Conservation (phyloP, 2,329 filamentous ascomycete genomes). For the Alternaria sp. region DNA sequence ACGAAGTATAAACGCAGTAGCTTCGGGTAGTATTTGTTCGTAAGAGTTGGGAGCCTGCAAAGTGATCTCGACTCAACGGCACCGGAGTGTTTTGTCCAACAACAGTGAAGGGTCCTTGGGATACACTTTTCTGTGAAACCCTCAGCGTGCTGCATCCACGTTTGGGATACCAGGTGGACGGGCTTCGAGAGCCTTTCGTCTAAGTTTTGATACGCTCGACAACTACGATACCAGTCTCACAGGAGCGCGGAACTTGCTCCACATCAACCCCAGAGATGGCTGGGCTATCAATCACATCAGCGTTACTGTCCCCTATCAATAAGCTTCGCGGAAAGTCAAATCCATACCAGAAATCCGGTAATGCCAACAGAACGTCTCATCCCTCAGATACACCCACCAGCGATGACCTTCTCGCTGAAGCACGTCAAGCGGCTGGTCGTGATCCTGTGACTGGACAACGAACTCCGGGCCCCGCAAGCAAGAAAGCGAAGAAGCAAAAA, state of each 20-base stretch:
- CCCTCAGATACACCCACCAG: neutral
- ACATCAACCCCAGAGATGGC: neutral
- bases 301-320: constrained; percentile 2
- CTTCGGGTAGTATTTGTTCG: neutral
- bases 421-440: constrained; percentile 24
- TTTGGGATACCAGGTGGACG: too few relatives aligned
- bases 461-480: neutral
- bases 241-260: neutral
- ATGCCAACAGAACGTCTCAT: neutral
- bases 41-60: neutral
- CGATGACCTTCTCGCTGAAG: constrained; percentile 31
- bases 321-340: constrained; percentile 14
- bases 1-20: neutral
- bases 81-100: neutral
- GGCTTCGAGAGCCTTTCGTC: neutral
- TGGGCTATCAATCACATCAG: constrained; percentile 8
- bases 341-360: constrained; percentile 8
- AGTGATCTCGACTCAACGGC: neutral
- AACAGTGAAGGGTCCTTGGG: neutral
- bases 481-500: neutral
- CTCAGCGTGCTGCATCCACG: neutral
- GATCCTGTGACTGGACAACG: constrained; percentile 29
- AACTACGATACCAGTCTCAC: neutral
- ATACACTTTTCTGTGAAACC: neutral
- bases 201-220: neutral